Conservation (phyloP, 208 protist species). For the Wallacemonas collosoma region DNA sequence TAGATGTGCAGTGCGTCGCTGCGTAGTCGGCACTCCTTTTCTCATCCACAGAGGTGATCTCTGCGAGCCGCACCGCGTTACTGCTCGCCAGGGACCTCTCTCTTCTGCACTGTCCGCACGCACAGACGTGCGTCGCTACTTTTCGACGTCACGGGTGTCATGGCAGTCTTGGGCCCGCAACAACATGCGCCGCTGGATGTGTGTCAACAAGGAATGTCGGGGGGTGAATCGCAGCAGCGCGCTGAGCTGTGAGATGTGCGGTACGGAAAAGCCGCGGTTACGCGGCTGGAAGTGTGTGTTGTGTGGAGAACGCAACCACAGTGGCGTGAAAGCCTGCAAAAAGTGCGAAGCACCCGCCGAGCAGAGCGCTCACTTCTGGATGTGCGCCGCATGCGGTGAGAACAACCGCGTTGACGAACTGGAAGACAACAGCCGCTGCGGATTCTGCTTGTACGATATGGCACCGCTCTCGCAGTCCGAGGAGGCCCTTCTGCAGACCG, state of each 20-base stretch:
- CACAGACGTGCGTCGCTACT: slow-evolving; percentile 7
- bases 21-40: no score
- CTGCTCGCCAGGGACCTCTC: no score
- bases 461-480: slow-evolving; percentile 61
- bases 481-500: slow-evolving; percentile 45
- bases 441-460: slow-evolving; percentile 90
- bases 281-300: slow-evolving; percentile 79
- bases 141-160: slow-evolving; percentile 25
- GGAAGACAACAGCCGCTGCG: slow-evolving; percentile 86
- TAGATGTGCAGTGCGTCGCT: no score
- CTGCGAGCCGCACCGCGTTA: no score
- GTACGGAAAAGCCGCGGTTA: slow-evolving; percentile 56
- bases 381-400: slow-evolving; percentile 83
- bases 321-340: slow-evolving; percentile 79
- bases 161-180: slow-evolving; percentile 65
- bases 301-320: slow-evolving; percentile 65
- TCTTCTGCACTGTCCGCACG: not conserved
- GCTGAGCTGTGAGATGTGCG: slow-evolving; percentile 54
- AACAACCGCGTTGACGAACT: slow-evolving; percentile 89
- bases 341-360: slow-evolving; percentile 44
- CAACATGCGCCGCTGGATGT: slow-evolving; percentile 78
- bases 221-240: slow-evolving; percentile 41
- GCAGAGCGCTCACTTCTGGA: slow-evolving; percentile 72
- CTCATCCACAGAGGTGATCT: no score
- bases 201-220: slow-evolving; percentile 65